Conservation (phyloP, 2,329 filamentous ascomycete species). For the Trichoderma sp. region DNA sequence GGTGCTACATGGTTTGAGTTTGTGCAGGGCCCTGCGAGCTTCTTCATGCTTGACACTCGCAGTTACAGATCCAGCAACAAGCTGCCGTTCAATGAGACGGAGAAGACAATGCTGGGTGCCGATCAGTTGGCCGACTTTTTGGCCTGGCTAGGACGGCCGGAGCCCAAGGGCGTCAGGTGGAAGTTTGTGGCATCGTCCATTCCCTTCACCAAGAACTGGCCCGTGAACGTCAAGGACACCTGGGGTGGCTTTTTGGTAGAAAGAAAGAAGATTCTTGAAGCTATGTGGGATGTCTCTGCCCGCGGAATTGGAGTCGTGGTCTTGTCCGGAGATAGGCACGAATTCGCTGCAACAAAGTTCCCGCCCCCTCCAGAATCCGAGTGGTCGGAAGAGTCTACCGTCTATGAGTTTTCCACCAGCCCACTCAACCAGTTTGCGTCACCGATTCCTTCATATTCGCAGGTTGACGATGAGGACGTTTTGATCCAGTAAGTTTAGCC, state of each 20-base stretch:
- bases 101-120: slow-evolving; percentile 84
- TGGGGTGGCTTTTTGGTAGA: slow-evolving; percentile 91
- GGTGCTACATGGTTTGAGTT: slow-evolving; percentile 86
- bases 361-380: slow-evolving; percentile 58
- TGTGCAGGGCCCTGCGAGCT: slow-evolving; percentile 82
- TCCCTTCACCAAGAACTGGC: slow-evolving; percentile 98
- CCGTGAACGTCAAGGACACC: slow-evolving; percentile 80
- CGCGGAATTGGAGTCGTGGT: slow-evolving; percentile 76
- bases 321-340: slow-evolving; percentile 89
- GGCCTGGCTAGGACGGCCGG: slow-evolving; percentile 68
- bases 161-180: slow-evolving; percentile 79
- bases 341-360: slow-evolving; percentile 87
- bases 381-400: slow-evolving; percentile 62
- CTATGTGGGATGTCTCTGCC: slow-evolving; percentile 85
- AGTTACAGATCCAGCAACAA: slow-evolving; percentile 73
- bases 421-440: slow-evolving; percentile 93
- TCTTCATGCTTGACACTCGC: slow-evolving; percentile 92
- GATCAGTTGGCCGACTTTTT: slow-evolving; percentile 78
- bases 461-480: slow-evolving; percentile 78
- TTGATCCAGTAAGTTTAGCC: slow-evolving; percentile 67
- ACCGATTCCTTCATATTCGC: slow-evolving; percentile 77
- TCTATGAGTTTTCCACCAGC: slow-evolving; percentile 89
- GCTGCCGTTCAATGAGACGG: slow-evolving; percentile 55
- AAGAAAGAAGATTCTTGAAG: slow-evolving; percentile 74
- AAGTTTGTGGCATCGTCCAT: slow-evolving; percentile 89